Evolutionary conservation across 2,329 filamentous ascomycete genomes (phyloP).

Genomic region (Epichloe festucae): DNA sequence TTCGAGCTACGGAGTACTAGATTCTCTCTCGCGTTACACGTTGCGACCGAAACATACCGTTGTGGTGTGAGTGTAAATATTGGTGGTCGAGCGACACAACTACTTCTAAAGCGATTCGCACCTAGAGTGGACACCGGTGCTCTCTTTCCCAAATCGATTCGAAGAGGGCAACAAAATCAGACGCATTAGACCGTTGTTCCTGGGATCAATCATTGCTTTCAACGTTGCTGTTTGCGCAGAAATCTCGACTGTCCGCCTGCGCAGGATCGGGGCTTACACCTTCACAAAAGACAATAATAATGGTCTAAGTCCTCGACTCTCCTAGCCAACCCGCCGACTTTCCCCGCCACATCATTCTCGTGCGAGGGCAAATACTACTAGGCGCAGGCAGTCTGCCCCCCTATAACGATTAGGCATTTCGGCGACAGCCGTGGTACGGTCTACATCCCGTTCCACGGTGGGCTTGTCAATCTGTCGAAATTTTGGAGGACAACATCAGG

Average conservation of each 20-base stretch:
- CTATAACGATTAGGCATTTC: slow-evolving; percentile 11
- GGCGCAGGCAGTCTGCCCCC: slow-evolving; percentile 1
- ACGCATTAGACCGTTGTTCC: too few species aligned
- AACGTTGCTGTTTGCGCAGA: not conserved
- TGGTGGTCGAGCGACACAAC: not conserved
- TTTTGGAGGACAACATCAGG: slow-evolving; percentile 6
- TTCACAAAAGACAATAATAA: slow-evolving; percentile 1
- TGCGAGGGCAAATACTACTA: slow-evolving; percentile 5
- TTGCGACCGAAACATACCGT: slow-evolving; percentile 20
- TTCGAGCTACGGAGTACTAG: too few species aligned
- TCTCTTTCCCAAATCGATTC: not conserved
- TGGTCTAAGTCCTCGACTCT: slow-evolving; percentile 1
- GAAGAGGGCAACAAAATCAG: not conserved
- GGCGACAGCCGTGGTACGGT: slow-evolving; percentile 25
- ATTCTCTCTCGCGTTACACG: slow-evolving; percentile 8
- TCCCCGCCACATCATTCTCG: not conserved
- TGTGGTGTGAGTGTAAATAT: slow-evolving; percentile 1
- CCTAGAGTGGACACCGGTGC: not conserved
- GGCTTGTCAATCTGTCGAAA: slow-evolving; percentile 10
- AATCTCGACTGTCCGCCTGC: not conserved
- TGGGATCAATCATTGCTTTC: too few species aligned
- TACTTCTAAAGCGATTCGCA: not conserved
- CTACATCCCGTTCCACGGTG: slow-evolving; percentile 25
- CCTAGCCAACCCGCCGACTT: not conserved
- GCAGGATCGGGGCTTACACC: not conserved